Evolutionary conservation across 768 basidiomycete genomes (phyloP).

Genomic region (Chlorophyllum brunneum): DNA sequence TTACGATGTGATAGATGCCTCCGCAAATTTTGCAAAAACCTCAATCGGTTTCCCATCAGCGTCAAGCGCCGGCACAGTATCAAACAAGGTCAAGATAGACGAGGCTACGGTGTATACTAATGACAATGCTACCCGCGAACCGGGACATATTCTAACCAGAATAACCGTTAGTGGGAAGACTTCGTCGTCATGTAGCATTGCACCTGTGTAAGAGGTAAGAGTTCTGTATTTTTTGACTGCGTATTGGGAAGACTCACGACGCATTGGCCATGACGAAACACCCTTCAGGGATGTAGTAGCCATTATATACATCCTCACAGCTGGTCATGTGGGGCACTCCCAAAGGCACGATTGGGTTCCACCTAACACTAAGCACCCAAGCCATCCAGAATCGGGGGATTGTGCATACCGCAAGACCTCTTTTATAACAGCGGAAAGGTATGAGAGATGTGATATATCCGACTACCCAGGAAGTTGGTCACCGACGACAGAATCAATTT

Average conservation of each 20-base stretch:
- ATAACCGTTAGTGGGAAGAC: conserved; percentile 9
- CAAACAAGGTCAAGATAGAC: conserved; percentile 14
- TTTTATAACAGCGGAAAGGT: conserved; percentile 20
- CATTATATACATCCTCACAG: conserved; percentile 2
- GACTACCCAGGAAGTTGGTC: conserved; percentile 14
- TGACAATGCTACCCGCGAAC: conserved; percentile 1
- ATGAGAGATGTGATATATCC: conserved; percentile 17
- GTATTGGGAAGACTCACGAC: background rate
- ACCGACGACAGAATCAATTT: conserved; percentile 6
- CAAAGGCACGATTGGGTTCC: background rate
- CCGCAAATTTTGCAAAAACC: background rate
- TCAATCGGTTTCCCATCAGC: conserved; percentile 8
- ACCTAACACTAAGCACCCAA: no score
- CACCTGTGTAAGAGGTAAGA: background rate
- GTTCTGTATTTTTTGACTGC: background rate
- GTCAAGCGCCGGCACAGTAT: conserved; percentile 15
- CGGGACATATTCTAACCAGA: conserved; percentile 10
- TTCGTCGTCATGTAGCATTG: conserved; percentile 14
- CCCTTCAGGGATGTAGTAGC: conserved; percentile 3
- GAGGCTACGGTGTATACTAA: conserved; percentile 4
- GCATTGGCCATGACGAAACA: background rate
- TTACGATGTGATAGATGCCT: conserved; percentile 1
- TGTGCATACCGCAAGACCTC: conserved; percentile 17
- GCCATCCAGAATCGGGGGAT: background rate
- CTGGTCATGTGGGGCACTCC: conserved; percentile 1